phyloP scores from a whole-genome alignment of 495 filamentous ascomycete species.

The Chaetomidium leptoderma region DNA sequence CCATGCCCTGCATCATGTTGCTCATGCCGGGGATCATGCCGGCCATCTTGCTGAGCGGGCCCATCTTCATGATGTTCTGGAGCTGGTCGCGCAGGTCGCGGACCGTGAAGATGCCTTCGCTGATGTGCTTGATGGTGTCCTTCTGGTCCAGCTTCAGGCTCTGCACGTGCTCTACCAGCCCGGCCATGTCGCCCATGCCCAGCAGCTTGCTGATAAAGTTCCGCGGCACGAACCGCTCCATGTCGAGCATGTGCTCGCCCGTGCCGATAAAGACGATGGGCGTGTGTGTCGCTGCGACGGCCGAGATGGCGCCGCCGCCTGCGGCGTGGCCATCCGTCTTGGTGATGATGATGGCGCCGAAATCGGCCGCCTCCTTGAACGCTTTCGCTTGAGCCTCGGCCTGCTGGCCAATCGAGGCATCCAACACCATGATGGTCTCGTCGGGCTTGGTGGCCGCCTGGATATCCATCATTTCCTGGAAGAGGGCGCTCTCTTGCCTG shows the following conservation, averaged over 20 bases:
- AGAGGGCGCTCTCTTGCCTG: slow-evolving; percentile 88
- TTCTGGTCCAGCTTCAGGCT: slow-evolving; percentile 95
- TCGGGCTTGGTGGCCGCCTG: slow-evolving; percentile 86
- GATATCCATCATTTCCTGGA: slow-evolving; percentile 98
- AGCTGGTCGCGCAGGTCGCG: slow-evolving; percentile 94
- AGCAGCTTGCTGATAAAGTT: slow-evolving; percentile 87
- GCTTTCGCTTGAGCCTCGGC: slow-evolving; percentile 92
- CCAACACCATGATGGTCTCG: slow-evolving; percentile 97
- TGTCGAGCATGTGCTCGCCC: slow-evolving; percentile 92
- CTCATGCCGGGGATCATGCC: slow-evolving; percentile 97
- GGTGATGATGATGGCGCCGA: slow-evolving; percentile 97
- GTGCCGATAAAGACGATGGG: slow-evolving; percentile 98
- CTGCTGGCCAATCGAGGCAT: slow-evolving; percentile 92
- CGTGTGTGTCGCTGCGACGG: slow-evolving; percentile 92
- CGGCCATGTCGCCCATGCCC: slow-evolving; percentile 96
- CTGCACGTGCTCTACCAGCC: slow-evolving; percentile 94
- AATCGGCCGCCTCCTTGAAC: slow-evolving; percentile 96
- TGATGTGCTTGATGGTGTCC: slow-evolving; percentile 98
- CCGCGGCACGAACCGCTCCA: slow-evolving; percentile 87
- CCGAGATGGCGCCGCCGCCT: slow-evolving; percentile 96
- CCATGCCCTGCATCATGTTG: slow-evolving; percentile 88
- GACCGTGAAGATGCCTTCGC: slow-evolving; percentile 91
- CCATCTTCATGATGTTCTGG: slow-evolving; percentile 99
- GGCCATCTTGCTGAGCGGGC: slow-evolving; percentile 92
- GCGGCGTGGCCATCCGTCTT: slow-evolving; percentile 96